A percentile compares a stretch with the other conserved stretches of the same genome.
These are phyloP conservation scores for Pachyrhizus erosus DNA, from an alignment of 306 rosid genomes.

Conservation along the genomic window DNA sequence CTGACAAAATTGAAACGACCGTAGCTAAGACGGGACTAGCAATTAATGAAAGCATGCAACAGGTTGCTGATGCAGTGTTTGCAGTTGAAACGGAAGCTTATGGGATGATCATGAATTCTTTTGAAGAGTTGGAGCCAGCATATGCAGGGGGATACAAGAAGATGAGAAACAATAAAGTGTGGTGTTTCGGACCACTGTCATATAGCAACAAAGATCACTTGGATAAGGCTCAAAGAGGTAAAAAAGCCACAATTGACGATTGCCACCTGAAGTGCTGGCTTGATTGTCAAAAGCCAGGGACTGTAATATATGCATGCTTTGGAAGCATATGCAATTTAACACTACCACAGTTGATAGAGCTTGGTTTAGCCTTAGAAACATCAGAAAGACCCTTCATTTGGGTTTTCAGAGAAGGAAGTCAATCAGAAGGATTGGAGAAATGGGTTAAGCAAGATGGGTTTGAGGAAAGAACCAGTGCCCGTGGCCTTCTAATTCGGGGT, in stretches of 20 bases:
- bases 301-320: too few relatives aligned
- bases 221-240: constrained; percentile 65
- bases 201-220: constrained; percentile 45
- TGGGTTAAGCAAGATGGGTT: background rate
- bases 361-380: too few relatives aligned
- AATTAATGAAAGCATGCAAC: background rate
- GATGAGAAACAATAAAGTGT: constrained; percentile 44
- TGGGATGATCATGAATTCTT: constrained; percentile 57
- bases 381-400: too few relatives aligned
- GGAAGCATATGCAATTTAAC: too few relatives aligned
- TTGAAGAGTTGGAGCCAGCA: constrained; percentile 64
- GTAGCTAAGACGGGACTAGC: constrained; percentile 7
- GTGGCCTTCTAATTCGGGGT: constrained; percentile 48
- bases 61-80: background rate
- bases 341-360: too few relatives aligned
- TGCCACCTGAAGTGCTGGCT: constrained; percentile 55
- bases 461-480: constrained; percentile 48
- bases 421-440: too few relatives aligned
- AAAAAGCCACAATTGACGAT: constrained; percentile 45
- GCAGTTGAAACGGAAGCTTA: constrained; percentile 51
- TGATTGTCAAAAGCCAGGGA: constrained; percentile 36
- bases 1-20: constrained; percentile 53
- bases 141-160: constrained; percentile 52
- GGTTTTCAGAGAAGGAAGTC: too few relatives aligned
- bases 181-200: constrained; percentile 66